A percentile compares a stretch with the other conserved stretches of the same genome.
These are phyloP conservation scores for Penicillium waksmanii DNA, from an alignment of 495 filamentous ascomycete species.

Conservation along the genomic window DNA sequence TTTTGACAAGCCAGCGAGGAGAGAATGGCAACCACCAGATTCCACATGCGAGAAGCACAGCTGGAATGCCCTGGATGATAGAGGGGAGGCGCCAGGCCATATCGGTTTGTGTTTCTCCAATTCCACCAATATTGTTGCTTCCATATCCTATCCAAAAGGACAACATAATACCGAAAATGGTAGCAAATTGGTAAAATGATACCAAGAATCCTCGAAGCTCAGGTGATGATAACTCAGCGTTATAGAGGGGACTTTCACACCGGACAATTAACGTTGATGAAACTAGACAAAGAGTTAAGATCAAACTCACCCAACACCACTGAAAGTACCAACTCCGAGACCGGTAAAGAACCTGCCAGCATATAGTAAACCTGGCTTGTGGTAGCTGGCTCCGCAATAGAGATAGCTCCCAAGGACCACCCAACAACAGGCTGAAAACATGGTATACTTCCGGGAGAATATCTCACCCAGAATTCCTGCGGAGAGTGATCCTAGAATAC, in stretches of 20 bases:
- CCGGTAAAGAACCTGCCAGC: constrained; percentile 71
- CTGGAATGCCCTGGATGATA: constrained; percentile 53
- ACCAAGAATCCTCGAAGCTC: constrained; percentile 80
- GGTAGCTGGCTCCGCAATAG: constrained; percentile 51
- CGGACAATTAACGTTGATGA: neutral
- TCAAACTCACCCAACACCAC: constrained; percentile 38
- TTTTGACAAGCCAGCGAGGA: constrained; percentile 52
- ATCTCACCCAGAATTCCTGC: constrained; percentile 60
- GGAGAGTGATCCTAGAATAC: constrained; percentile 67
- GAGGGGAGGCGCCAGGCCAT: constrained; percentile 54
- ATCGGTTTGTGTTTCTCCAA: constrained; percentile 39
- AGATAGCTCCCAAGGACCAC: constrained; percentile 64
- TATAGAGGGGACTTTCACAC: constrained; percentile 61
- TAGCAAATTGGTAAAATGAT: constrained; percentile 79
- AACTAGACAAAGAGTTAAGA: neutral
- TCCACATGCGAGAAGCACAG: constrained; percentile 44
- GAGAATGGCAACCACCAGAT: constrained; percentile 52
- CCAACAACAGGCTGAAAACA: constrained; percentile 76
- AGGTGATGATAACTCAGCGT: constrained; percentile 74
- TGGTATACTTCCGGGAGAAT: constrained; percentile 68
- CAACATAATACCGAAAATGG: constrained; percentile 72
- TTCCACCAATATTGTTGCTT: constrained; percentile 45
- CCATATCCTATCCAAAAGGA: constrained; percentile 77
- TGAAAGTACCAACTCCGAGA: constrained; percentile 65
- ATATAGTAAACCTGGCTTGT: constrained; percentile 62